These are phyloP conservation scores for Xanthoceras sorbifolium DNA, from an alignment of 345 rosid genomes.

Conservation along the genomic window DNA sequence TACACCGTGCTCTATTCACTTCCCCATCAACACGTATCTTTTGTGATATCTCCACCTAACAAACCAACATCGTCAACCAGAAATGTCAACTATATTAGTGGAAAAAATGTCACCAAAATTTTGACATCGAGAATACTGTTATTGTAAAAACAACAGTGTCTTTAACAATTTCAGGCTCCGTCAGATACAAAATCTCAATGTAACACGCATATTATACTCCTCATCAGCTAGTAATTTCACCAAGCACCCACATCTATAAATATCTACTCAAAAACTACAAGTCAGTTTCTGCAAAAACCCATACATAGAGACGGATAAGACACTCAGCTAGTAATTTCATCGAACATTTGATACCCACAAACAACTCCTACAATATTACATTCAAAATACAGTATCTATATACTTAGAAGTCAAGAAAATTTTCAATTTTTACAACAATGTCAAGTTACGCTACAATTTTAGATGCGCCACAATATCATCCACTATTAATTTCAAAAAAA, in stretches of 20 bases:
- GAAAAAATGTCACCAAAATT: neutral
- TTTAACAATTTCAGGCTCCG: neutral
- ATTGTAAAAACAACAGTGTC: too few species aligned
- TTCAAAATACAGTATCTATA: neutral
- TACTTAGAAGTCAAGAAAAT: neutral
- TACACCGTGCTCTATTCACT: conserved; percentile 85
- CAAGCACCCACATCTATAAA: neutral
- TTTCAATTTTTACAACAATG: neutral
- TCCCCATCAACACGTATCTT: conserved; percentile 86
- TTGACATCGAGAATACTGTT: neutral
- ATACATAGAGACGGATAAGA: too few species aligned
- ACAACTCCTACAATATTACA: neutral
- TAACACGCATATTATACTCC: too few species aligned
- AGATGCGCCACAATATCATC: neutral
- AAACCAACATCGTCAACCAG: conserved; percentile 1
- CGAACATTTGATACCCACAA: conserved; percentile 21
- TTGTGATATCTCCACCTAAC: conserved; percentile 76
- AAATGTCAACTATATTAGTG: neutral
- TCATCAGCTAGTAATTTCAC: too few species aligned
- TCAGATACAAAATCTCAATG: neutral
- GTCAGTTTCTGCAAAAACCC: neutral
- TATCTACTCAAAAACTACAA: neutral
- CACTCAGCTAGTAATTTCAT: conserved; percentile 20
- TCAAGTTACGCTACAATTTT: neutral
- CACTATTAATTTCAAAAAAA: conserved; percentile 9